phyloP scores from a whole-genome alignment of 768 basidiomycete genomes.

The Russula sp. region DNA sequence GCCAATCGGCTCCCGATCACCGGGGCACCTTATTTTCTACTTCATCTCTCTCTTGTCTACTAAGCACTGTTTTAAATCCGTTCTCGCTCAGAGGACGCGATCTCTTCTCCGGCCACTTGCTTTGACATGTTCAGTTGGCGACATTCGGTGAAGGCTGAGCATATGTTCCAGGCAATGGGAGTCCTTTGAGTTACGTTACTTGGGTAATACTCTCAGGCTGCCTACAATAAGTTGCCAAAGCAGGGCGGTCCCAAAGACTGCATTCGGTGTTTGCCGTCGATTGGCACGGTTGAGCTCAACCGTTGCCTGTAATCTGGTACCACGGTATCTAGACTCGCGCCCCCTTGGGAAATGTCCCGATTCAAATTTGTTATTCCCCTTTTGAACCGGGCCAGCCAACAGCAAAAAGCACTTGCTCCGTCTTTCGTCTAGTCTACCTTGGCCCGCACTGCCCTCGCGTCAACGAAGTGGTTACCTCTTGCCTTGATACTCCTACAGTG shows the following conservation, averaged over 20 bases:
- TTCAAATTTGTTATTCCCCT: no score
- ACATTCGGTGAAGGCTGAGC: background rate
- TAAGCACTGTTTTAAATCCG: background rate
- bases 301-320: no score
- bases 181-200: background rate
- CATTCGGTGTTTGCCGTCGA: slow-evolving; percentile 1
- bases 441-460: background rate
- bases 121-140: background rate
- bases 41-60: background rate
- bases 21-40: background rate
- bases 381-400: background rate
- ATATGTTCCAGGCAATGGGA: background rate
- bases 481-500: no score
- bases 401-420: background rate
- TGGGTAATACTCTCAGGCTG: background rate
- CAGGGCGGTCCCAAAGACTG: background rate
- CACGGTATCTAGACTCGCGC: no score
- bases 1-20: slow-evolving; percentile 3
- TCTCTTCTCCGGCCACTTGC: background rate
- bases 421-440: no score
- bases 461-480: background rate
- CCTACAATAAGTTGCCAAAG: background rate
- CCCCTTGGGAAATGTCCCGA: background rate
- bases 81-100: background rate
- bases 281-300: background rate